Conservation (phyloP, 176 grass and related monocot species). For the Lolium perenne region DNA sequence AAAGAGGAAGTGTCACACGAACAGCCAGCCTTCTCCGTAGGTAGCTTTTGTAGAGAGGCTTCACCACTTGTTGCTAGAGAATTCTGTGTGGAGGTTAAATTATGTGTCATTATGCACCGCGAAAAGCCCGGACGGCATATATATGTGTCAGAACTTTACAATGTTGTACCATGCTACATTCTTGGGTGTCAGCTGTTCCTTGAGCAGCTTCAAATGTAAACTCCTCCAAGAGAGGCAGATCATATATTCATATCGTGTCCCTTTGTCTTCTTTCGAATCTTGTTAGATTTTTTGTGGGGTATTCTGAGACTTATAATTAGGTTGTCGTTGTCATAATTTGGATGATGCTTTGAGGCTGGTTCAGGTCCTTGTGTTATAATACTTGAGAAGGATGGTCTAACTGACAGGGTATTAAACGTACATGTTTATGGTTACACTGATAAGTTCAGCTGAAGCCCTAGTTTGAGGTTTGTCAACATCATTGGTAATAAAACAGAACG, state of each 20-base stretch:
- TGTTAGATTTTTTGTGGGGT: neutral
- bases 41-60: constrained; percentile 50
- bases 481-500: neutral
- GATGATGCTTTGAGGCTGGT: constrained; percentile 39
- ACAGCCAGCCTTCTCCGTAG: constrained; percentile 37
- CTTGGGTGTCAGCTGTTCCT: neutral
- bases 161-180: constrained; percentile 42
- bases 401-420: neutral
- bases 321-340: constrained; percentile 30
- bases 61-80: constrained; percentile 50
- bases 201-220: constrained; percentile 24
- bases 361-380: neutral
- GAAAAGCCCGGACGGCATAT: constrained; percentile 28
- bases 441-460: neutral
- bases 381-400: constrained; percentile 25
- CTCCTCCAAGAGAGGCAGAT: neutral
- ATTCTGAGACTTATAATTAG: neutral
- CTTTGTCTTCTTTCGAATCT: neutral
- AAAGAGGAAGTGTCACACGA: constrained; percentile 41
- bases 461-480: neutral
- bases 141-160: constrained; percentile 41
- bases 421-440: neutral
- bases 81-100: constrained; percentile 48
- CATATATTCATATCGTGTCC: neutral
- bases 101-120: constrained; percentile 19